A percentile compares a stretch with the other conserved stretches of the same genome.
phyloP scores from a whole-genome alignment of 495 filamentous ascomycete genomes.

The Talaromyces proteolyticus region DNA sequence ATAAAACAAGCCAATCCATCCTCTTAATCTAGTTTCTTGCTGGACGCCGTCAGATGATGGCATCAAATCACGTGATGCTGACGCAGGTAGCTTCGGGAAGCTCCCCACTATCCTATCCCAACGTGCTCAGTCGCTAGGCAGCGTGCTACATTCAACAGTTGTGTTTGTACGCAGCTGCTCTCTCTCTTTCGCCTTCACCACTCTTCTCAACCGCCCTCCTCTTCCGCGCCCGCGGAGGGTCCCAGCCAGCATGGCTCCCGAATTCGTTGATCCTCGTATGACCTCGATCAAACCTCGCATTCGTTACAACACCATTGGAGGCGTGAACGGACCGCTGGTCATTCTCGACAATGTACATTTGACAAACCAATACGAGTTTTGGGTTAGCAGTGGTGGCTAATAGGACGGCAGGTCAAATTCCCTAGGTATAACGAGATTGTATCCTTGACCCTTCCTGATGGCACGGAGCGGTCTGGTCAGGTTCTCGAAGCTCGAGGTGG shows the following conservation, averaged over 20 bases:
- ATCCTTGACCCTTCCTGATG: conserved; percentile 90
- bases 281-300: conserved; percentile 77
- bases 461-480: conserved; percentile 87
- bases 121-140: too few relatives aligned
- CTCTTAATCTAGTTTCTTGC: too few relatives aligned
- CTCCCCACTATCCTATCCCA: background rate
- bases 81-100: background rate
- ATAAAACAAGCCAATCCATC: too few relatives aligned
- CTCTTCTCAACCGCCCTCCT: background rate
- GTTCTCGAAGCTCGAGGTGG: conserved; percentile 94
- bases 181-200: background rate
- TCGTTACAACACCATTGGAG: conserved; percentile 96
- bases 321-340: conserved; percentile 95
- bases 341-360: conserved; percentile 83
- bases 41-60: background rate
- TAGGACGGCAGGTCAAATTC: conserved; percentile 82
- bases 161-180: background rate
- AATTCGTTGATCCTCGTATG: conserved; percentile 69
- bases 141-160: background rate
- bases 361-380: background rate
- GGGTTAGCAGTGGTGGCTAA: conserved; percentile 7
- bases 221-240: conserved; percentile 3
- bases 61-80: background rate
- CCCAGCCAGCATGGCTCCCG: conserved; percentile 48
- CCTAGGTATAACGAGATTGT: conserved; percentile 98